phyloP scores from a whole-genome alignment of 2,329 filamentous ascomycete species.

The Colletotrichum gigasporum region DNA sequence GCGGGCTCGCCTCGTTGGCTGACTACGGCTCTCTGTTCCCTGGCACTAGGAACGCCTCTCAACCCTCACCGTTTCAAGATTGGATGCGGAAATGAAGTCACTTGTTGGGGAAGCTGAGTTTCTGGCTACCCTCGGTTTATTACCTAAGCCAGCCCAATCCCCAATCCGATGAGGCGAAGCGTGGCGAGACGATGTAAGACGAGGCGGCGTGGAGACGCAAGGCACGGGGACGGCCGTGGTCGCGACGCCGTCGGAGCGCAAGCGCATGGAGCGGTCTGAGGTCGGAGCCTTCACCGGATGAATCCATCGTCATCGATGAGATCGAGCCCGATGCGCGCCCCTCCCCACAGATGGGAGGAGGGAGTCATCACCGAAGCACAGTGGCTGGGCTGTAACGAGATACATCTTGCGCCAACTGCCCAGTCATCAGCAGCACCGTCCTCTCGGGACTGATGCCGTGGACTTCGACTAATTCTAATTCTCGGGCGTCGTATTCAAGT shows the following conservation, averaged over 20 bases:
- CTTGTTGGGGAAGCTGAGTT: slow-evolving; percentile 9
- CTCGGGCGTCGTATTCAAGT: background rate
- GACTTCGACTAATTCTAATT: background rate
- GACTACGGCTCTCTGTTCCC: background rate
- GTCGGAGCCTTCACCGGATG: slow-evolving; percentile 18
- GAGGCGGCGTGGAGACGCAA: slow-evolving; percentile 24
- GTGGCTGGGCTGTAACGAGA: slow-evolving; percentile 8
- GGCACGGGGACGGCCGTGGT: slow-evolving; percentile 24
- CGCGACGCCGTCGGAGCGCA: slow-evolving; percentile 25
- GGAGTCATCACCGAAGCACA: slow-evolving; percentile 14
- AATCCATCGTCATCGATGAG: slow-evolving; percentile 28
- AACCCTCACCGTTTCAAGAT: slow-evolving; percentile 26
- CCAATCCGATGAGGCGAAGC: slow-evolving; percentile 20
- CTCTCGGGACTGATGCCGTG: background rate
- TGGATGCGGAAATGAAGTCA: slow-evolving; percentile 13
- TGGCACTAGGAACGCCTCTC: slow-evolving; percentile 3
- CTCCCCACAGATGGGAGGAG: background rate
- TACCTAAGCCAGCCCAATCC: slow-evolving; percentile 7
- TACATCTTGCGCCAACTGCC: background rate
- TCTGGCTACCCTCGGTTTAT: slow-evolving; percentile 20
- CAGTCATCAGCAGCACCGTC: background rate
- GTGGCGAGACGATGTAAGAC: slow-evolving; percentile 15
- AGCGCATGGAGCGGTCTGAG: slow-evolving; percentile 21
- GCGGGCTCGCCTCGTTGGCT: background rate
- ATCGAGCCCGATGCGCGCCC: slow-evolving; percentile 7